Conservation (phyloP, 345 rosid species). For the Geranium brycei region DNA sequence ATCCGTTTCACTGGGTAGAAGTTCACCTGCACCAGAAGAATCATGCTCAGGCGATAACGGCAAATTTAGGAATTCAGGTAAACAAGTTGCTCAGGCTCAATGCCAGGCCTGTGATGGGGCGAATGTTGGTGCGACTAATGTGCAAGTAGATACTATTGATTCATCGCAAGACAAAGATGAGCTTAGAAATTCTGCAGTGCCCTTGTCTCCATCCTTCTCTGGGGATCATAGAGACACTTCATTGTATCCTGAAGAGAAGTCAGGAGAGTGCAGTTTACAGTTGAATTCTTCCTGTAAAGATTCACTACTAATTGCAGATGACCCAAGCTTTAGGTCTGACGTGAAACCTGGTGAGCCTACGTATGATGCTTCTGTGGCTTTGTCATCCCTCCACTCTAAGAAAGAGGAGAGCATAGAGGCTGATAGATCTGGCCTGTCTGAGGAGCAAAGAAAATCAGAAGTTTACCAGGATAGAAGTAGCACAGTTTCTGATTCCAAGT, state of each 20-base stretch:
- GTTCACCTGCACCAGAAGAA: conserved; percentile 19
- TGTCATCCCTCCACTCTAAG: conserved; percentile 11
- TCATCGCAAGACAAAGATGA: conserved; percentile 14
- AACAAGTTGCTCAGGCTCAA: conserved; percentile 16
- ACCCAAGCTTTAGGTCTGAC: conserved; percentile 26
- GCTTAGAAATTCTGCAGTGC: conserved; percentile 10
- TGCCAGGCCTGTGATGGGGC: conserved; percentile 15
- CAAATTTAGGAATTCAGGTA: conserved; percentile 17
- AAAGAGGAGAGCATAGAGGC: conserved; percentile 14
- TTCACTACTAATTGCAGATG: conserved; percentile 23
- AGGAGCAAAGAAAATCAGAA: conserved; percentile 16
- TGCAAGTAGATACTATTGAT: conserved; percentile 20
- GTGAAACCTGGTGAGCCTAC: conserved; percentile 25
- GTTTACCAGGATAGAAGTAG: conserved; percentile 16
- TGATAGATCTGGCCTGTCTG: conserved; percentile 7
- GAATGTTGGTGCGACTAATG: conserved; percentile 11
- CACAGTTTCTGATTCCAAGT: conserved; percentile 18
- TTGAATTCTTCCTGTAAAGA: conserved; percentile 20
- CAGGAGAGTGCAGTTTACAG: conserved; percentile 18
- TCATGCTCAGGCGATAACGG: conserved; percentile 25
- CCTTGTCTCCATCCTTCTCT: conserved; percentile 3
- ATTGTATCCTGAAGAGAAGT: background rate
- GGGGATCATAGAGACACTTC: conserved; percentile 9
- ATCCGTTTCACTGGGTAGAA: conserved; percentile 31
- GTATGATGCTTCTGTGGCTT: conserved; percentile 7